Conservation (phyloP, 352 stramenopile species). For the Blastocystis sp. region DNA sequence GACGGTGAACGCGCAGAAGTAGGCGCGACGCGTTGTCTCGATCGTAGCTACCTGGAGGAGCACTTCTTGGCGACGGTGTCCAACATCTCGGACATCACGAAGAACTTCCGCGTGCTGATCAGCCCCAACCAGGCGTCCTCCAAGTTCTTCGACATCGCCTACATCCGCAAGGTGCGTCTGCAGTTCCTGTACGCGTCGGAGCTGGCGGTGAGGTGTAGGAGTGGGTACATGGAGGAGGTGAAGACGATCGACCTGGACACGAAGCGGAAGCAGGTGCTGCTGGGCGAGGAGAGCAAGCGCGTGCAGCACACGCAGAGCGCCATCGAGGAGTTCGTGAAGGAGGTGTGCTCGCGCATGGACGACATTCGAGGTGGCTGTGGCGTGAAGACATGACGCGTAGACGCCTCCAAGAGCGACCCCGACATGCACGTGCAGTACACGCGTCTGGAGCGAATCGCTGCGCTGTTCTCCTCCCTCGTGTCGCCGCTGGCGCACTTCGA, state of each 20-base stretch:
- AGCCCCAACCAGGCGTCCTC: slow-evolving; percentile 65
- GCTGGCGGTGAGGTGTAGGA: background rate
- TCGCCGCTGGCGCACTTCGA: background rate
- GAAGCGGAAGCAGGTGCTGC: background rate
- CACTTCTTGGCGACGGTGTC: slow-evolving; percentile 6
- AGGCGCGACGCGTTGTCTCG: background rate
- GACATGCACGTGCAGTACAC: slow-evolving; percentile 39
- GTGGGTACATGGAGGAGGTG: slow-evolving; percentile 3
- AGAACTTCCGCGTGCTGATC: slow-evolving; percentile 55
- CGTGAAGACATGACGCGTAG: background rate
- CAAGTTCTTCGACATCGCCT: slow-evolving; percentile 48
- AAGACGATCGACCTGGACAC: background rate
- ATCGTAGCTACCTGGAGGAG: slow-evolving; percentile 33
- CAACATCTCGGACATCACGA: slow-evolving; percentile 27
- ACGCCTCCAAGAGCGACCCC: slow-evolving; percentile 42
- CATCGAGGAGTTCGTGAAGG: slow-evolving; percentile 5
- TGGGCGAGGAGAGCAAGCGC: background rate
- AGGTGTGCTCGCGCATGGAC: slow-evolving; percentile 25
- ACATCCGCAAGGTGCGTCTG: slow-evolving; percentile 20
- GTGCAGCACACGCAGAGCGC: background rate
- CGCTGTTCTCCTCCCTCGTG: slow-evolving; percentile 2
- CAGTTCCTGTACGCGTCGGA: slow-evolving; percentile 4
- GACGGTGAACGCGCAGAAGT: slow-evolving; percentile 11
- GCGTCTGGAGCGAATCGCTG: slow-evolving; percentile 23
- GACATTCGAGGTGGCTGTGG: slow-evolving; percentile 10